These are phyloP conservation scores for Ilyonectria robusta DNA, from an alignment of 2,329 filamentous ascomycete genomes.

Conservation along the genomic window DNA sequence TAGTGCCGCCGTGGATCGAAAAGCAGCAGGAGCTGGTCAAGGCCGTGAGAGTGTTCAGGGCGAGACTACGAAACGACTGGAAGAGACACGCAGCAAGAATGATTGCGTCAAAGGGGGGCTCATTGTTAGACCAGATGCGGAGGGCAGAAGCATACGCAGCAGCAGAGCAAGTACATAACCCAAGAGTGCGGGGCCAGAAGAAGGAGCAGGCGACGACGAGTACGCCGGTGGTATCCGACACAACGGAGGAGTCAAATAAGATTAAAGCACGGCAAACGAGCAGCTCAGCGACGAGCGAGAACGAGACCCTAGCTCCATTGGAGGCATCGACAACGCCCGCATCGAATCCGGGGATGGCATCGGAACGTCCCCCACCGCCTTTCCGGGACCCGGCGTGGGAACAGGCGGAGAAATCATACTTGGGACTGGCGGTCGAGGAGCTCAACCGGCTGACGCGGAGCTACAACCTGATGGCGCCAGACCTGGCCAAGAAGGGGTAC, in stretches of 20 bases:
- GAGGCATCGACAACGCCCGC: conserved; percentile 11
- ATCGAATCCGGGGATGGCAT: conserved; percentile 8
- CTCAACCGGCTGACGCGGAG: conserved; percentile 86
- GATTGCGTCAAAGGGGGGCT: conserved; percentile 84
- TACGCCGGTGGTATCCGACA: conserved; percentile 63
- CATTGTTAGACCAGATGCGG: conserved; percentile 79
- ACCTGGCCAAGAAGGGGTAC: conserved; percentile 93
- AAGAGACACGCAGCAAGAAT: conserved; percentile 83
- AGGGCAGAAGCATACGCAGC: conserved; percentile 81
- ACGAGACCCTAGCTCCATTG: not conserved
- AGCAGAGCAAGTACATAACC: conserved; percentile 79
- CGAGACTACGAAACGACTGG: conserved; percentile 86
- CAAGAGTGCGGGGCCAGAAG: conserved; percentile 59
- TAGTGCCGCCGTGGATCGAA: conserved; percentile 98
- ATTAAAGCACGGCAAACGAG: conserved; percentile 46
- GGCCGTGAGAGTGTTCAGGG: conserved; percentile 78
- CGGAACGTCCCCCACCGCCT: conserved; percentile 59
- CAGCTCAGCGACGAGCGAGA: not conserved
- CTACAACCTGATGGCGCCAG: conserved; percentile 96
- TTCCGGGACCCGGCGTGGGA: conserved; percentile 88
- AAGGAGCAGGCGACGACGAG: conserved; percentile 63
- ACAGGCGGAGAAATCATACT: conserved; percentile 79
- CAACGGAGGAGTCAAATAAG: conserved; percentile 53
- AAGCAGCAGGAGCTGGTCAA: conserved; percentile 92
- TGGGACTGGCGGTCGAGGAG: conserved; percentile 80